phyloP scores from a whole-genome alignment of 345 rosid species.

The Euphorbia peplus region DNA sequence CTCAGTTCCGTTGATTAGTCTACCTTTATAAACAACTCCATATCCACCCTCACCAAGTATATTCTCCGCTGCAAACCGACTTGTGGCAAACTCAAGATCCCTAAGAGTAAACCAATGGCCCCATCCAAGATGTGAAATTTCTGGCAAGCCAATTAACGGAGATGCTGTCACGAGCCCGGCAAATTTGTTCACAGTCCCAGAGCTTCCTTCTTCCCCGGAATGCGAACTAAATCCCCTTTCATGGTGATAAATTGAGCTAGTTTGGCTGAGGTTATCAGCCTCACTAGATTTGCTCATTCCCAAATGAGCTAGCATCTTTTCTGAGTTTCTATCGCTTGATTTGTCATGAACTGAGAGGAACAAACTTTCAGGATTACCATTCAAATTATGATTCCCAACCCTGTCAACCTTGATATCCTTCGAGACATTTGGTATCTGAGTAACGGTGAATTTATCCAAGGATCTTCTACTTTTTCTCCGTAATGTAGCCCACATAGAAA shows the following conservation, averaged over 20 bases:
- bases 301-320: constrained; percentile 50
- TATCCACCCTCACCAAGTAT: constrained; percentile 98
- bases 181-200: constrained; percentile 46
- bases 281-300: constrained; percentile 73
- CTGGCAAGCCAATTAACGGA: constrained; percentile 89
- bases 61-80: constrained; percentile 68
- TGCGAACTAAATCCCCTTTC: constrained; percentile 71
- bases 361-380: constrained; percentile 47
- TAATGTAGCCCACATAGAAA: constrained; percentile 80
- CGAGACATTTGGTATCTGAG: constrained; percentile 71
- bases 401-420: constrained; percentile 90
- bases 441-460: constrained; percentile 44
- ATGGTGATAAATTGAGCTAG: constrained; percentile 62
- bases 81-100: constrained; percentile 87
- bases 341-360: constrained; percentile 50
- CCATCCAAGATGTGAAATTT: constrained; percentile 96
- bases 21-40: constrained; percentile 89
- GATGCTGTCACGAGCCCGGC: constrained; percentile 73
- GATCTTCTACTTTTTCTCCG: constrained; percentile 59
- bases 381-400: constrained; percentile 47
- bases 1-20: constrained; percentile 80
- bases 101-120: constrained; percentile 99
- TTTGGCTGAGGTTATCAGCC: constrained; percentile 72
- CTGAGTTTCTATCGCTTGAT: constrained; percentile 47
- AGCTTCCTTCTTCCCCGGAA: constrained; percentile 92